These are phyloP conservation scores for Trichophyton benhamiae DNA, from an alignment of 2,329 filamentous ascomycete species.

Conservation along the genomic window DNA sequence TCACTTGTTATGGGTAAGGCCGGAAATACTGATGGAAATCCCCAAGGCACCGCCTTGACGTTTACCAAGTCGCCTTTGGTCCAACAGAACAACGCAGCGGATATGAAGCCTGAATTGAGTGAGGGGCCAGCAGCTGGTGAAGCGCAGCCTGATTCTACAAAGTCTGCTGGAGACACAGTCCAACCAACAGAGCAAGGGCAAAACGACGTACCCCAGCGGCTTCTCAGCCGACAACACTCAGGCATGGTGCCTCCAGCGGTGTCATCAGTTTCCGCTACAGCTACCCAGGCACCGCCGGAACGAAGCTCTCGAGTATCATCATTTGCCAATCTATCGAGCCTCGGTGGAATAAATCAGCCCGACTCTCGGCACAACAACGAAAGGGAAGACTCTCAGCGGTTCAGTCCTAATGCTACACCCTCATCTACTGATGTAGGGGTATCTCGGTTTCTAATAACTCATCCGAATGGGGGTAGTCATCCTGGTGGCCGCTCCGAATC, in stretches of 20 bases:
- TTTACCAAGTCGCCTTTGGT: conserved; percentile 13
- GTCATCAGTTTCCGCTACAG: conserved; percentile 37
- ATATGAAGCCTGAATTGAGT: neutral
- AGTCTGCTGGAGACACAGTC: neutral
- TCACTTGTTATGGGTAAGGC: conserved; percentile 25
- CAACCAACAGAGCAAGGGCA: conserved; percentile 19
- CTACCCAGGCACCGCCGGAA: conserved; percentile 26
- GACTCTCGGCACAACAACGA: conserved; percentile 18
- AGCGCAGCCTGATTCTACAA: neutral
- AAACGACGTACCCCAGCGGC: conserved; percentile 26
- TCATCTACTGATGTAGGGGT: conserved; percentile 38
- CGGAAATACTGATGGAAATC: conserved; percentile 9
- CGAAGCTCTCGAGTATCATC: conserved; percentile 26
- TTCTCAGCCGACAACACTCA: conserved; percentile 29
- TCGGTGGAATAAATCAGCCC: conserved; percentile 23
- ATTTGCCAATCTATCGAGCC: conserved; percentile 25
- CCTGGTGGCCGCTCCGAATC: conserved; percentile 30
- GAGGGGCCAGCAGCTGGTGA: neutral
- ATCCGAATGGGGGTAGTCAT: conserved; percentile 19
- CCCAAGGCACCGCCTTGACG: neutral
- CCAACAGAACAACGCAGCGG: conserved; percentile 10
- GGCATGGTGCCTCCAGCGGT: conserved; percentile 37
- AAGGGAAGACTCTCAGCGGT: neutral
- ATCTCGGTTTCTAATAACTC: conserved; percentile 33
- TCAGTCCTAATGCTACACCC: conserved; percentile 28